These are phyloP conservation scores for Dendrobium officinale DNA, from an alignment of 106 monocot genomes.

Conservation along the genomic window DNA sequence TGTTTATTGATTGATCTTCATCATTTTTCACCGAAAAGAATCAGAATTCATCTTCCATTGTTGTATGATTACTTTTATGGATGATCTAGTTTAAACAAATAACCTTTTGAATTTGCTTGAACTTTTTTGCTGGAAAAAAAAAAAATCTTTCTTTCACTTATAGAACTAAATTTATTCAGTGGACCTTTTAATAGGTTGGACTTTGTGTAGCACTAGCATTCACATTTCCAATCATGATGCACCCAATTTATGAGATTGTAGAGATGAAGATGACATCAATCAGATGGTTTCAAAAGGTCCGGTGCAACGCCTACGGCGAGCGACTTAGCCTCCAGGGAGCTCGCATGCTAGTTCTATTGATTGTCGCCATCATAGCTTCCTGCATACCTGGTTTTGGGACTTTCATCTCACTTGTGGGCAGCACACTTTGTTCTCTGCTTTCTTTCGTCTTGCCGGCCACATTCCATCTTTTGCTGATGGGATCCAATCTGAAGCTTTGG, in stretches of 20 bases:
- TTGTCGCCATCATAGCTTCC: conserved; percentile 46
- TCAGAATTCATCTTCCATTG: background rate
- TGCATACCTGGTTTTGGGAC: conserved; percentile 76
- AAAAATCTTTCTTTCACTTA: background rate
- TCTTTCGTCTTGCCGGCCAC: conserved; percentile 80
- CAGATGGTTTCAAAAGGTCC: conserved; percentile 45
- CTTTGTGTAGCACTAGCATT: conserved; percentile 77
- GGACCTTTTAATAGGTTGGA: conserved; percentile 45
- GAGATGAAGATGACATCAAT: conserved; percentile 50
- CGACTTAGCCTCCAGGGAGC: conserved; percentile 32
- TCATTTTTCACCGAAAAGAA: background rate
- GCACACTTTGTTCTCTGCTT: conserved; percentile 81
- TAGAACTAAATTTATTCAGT: background rate
- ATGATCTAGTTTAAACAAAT: background rate
- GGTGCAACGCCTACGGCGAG: conserved; percentile 24
- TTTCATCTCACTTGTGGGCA: conserved; percentile 79
- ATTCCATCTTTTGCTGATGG: conserved; percentile 70
- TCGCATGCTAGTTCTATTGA: conserved; percentile 33
- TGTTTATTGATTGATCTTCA: background rate
- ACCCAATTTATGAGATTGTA: conserved; percentile 84
- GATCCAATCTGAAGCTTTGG: conserved; percentile 34
- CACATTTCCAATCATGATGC: conserved; percentile 99
- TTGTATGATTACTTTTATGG: background rate
- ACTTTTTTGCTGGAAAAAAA: background rate
- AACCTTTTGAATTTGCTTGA: background rate